A percentile compares a stretch with the other conserved stretches of the same genome.
phyloP scores from a whole-genome alignment of 306 rosid species.

The Vigna hirtella region DNA sequence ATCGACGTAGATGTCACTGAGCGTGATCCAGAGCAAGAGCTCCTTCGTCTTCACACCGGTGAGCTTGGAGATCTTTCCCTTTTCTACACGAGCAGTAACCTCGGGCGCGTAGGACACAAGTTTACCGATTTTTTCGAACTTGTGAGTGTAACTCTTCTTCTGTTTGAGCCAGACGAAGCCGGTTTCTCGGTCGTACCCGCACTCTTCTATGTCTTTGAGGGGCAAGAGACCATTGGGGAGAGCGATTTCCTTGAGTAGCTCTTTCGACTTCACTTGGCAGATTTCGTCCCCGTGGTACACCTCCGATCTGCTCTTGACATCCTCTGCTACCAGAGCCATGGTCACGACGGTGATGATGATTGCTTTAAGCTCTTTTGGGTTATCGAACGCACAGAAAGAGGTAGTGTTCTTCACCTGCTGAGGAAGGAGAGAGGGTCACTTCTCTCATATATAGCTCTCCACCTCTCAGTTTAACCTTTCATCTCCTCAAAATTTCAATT shows the following conservation, averaged over 20 bases:
- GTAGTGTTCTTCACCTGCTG: no score
- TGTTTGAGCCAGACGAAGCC: slow-evolving; percentile 97
- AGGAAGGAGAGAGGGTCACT: neutral
- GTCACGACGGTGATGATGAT: neutral
- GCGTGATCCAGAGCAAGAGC: slow-evolving; percentile 77
- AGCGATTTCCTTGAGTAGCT: slow-evolving; percentile 60
- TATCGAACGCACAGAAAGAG: no score
- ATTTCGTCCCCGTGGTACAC: slow-evolving; percentile 71
- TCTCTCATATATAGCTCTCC: slow-evolving; percentile 44
- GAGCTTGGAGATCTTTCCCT: slow-evolving; percentile 73
- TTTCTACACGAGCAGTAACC: slow-evolving; percentile 71
- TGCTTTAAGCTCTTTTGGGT: no score
- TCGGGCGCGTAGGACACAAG: slow-evolving; percentile 65
- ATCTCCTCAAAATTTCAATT: neutral
- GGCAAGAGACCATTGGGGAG: slow-evolving; percentile 87
- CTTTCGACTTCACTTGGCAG: slow-evolving; percentile 68
- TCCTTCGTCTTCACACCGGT: slow-evolving; percentile 88
- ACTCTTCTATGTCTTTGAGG: slow-evolving; percentile 73
- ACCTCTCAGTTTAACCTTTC: slow-evolving; percentile 42
- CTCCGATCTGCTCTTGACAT: slow-evolving; percentile 62
- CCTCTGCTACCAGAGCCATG: slow-evolving; percentile 68
- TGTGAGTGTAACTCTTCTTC: slow-evolving; percentile 68
- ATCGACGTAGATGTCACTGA: slow-evolving; percentile 71
- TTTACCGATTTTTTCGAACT: slow-evolving; percentile 79
- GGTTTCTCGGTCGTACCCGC: slow-evolving; percentile 65